These are phyloP conservation scores for Bisporella sp. DNA, from an alignment of 2,329 filamentous ascomycete species.

Conservation along the genomic window DNA sequence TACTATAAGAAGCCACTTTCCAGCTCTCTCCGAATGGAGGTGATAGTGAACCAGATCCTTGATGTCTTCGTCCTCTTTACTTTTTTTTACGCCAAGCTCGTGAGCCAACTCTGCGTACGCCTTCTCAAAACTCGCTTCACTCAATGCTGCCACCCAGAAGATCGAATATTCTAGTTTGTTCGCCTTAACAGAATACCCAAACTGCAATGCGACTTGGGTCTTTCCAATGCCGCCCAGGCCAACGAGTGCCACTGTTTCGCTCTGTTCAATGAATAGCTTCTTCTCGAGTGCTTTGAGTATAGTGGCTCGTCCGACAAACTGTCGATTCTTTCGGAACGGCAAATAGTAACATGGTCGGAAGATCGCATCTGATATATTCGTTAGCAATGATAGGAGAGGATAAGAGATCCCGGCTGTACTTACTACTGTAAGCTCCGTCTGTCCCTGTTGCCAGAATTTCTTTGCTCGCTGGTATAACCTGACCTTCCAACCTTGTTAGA, in stretches of 20 bases:
- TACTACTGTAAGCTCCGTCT: slow-evolving; percentile 10
- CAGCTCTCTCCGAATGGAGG: slow-evolving; percentile 6
- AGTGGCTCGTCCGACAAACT: too few relatives aligned
- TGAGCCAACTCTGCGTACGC: slow-evolving; percentile 26
- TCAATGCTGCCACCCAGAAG: slow-evolving; percentile 37
- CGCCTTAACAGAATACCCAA: slow-evolving; percentile 32
- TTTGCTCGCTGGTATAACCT: slow-evolving; percentile 8
- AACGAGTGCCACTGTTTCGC: slow-evolving; percentile 18
- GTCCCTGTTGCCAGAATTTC: slow-evolving; percentile 6
- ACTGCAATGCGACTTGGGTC: slow-evolving; percentile 27
- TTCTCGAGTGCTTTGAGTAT: too few relatives aligned
- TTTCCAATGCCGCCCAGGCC: slow-evolving; percentile 36
- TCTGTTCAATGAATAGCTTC: neutral
- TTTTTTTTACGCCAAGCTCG: slow-evolving; percentile 17
- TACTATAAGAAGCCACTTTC: slow-evolving; percentile 34
- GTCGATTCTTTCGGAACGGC: neutral
- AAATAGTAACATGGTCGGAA: neutral
- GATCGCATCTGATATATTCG: slow-evolving; percentile 10
- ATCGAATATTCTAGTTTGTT: slow-evolving; percentile 28
- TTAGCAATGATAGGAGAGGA: slow-evolving; percentile 6
- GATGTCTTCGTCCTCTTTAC: slow-evolving; percentile 4
- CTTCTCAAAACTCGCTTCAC: slow-evolving; percentile 21
- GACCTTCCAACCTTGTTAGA: slow-evolving; percentile 10
- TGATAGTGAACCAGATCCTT: slow-evolving; percentile 5
- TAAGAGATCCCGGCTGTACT: slow-evolving; percentile 10